Evolutionary conservation across 257 asterid genomes (phyloP), one percentile per base, ranked within the genome.

Genomic region (Solanum chiquidenum): DNA sequence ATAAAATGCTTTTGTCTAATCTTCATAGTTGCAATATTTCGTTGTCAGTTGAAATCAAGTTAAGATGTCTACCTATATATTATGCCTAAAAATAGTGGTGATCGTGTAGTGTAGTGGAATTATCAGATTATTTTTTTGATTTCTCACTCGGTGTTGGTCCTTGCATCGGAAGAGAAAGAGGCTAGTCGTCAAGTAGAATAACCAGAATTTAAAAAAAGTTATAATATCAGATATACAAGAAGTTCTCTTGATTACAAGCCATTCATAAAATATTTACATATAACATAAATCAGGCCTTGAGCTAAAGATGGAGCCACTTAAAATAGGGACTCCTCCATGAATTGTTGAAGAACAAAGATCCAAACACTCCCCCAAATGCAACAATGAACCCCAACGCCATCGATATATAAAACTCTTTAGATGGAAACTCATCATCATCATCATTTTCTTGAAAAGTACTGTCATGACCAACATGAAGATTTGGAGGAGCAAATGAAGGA

Each of bases 351-450:
- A 84, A 29, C 88, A 89, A 44, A 82, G 87, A 71, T 11, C 88
- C 92, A 33, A 85, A 44, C 33, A 85, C 27, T 80, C 89, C 94
- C 91, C 91, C 83, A 23, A 92, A 92, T 42, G 92, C 92, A 74
- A 89, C 18, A 76, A 89, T 38, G 42, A 84, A 90, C 2, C 93
- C 93, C 10, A 83, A 31, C 3, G 13, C 79, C 33, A 86, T 62
- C 11, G 86, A 82, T 27, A 91, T 9, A 69, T 42, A 71, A 12
- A 89, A 49, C 21, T 83, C 89, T 64, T 34, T 62, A 25, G 79
- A 60, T 12, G 20, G 21, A 52, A 77, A 75, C 75, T 85, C 85
- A n/a, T 62, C 71, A 62, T n/a, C 31, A 27, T 83, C 87, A 29
- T 83, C 86, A 8, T 77, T 29, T 52, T 83, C 75, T 77, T 42